Conservation (phyloP, 345 rosid genomes). For the Eucalyptus melliodora region DNA sequence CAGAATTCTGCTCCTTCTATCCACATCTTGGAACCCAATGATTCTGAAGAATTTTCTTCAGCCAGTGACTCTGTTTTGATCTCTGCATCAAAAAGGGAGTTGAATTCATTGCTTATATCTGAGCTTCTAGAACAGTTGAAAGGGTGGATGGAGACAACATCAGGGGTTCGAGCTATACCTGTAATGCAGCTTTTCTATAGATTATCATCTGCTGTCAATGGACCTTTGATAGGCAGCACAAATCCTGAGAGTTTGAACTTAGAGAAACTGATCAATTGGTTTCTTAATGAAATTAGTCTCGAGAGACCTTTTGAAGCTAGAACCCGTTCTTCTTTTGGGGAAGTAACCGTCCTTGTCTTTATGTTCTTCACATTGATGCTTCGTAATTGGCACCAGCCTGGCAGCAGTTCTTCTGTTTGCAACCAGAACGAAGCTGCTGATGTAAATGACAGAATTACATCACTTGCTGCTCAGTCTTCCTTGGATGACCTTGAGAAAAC, state of each 20-base stretch:
- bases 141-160: constrained; percentile 90
- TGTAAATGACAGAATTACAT: constrained; percentile 45
- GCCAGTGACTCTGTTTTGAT: constrained; percentile 68
- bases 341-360: constrained; percentile 83
- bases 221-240: constrained; percentile 87
- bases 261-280: constrained; percentile 85
- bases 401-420: constrained; percentile 42
- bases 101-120: constrained; percentile 84
- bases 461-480: constrained; percentile 40
- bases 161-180: constrained; percentile 85
- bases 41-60: constrained; percentile 74
- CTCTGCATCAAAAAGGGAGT: constrained; percentile 89
- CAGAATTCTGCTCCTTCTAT: constrained; percentile 81
- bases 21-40: constrained; percentile 83
- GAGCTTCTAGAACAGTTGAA: constrained; percentile 86
- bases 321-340: constrained; percentile 73
- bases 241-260: constrained; percentile 75
- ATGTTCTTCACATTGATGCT: constrained; percentile 99
- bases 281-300: constrained; percentile 74
- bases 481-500: constrained; percentile 68
- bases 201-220: constrained; percentile 91
- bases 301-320: constrained; percentile 56
- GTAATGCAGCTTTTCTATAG: constrained; percentile 94
- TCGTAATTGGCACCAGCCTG: constrained; percentile 99
- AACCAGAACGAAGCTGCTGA: constrained; percentile 43